Conservation (phyloP, 2,329 filamentous ascomycete species). For the Aspergillus caelatus region DNA sequence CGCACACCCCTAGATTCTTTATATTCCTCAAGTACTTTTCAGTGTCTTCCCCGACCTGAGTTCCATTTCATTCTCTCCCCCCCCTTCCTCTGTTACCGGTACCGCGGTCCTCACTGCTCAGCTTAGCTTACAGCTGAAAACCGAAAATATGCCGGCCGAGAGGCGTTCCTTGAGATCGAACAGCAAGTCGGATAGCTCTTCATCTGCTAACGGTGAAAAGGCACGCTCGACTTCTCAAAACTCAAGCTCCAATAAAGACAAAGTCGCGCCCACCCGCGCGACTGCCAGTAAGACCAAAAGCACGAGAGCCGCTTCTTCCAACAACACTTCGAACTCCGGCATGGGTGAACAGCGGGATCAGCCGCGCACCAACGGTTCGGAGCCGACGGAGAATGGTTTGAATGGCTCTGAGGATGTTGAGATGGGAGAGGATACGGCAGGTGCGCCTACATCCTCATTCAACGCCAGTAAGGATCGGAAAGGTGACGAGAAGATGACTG, state of each 20-base stretch:
- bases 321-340: slow-evolving; percentile 38
- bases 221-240: slow-evolving; percentile 46
- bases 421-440: slow-evolving; percentile 66
- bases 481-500: slow-evolving; percentile 76
- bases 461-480: slow-evolving; percentile 70
- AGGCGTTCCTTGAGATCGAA: slow-evolving; percentile 51
- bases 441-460: slow-evolving; percentile 52
- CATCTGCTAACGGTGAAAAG: slow-evolving; percentile 52
- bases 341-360: slow-evolving; percentile 75
- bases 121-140: slow-evolving; percentile 34
- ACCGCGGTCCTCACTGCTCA: slow-evolving; percentile 32
- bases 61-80: slow-evolving; percentile 17
- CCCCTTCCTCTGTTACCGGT: slow-evolving; percentile 32
- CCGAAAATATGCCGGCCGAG: slow-evolving; percentile 50
- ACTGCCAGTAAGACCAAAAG: slow-evolving; percentile 45
- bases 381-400: slow-evolving; percentile 69
- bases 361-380: slow-evolving; percentile 66
- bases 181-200: slow-evolving; percentile 50
- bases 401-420: slow-evolving; percentile 69
- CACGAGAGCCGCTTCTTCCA: slow-evolving; percentile 39
- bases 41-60: slow-evolving; percentile 19
- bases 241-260: slow-evolving; percentile 49
- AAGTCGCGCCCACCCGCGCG: slow-evolving; percentile 46
- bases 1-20: slow-evolving; percentile 9
- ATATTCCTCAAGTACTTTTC: slow-evolving; percentile 17